phyloP scores from a whole-genome alignment of 257 asterid species.

The Penstemon barbatus region DNA sequence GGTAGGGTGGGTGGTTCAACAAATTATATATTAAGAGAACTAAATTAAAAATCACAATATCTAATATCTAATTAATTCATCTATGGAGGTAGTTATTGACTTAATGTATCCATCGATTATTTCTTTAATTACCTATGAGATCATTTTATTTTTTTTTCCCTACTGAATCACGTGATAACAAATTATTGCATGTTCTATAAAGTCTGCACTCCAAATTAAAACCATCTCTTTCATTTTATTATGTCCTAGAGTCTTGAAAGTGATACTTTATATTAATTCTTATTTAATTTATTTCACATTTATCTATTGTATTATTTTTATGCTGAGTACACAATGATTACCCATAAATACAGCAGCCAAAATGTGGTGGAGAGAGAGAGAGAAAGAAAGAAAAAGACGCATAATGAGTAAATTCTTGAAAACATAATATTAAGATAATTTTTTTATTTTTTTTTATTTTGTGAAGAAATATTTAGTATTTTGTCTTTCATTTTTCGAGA shows the following conservation, averaged over 20 bases:
- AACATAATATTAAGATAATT: too few relatives aligned
- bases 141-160: background rate
- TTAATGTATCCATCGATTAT: slow-evolving; percentile 24
- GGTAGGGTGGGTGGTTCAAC: slow-evolving; percentile 37
- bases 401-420: too few relatives aligned
- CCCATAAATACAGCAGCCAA: too few relatives aligned
- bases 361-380: too few relatives aligned
- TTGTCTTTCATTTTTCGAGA: too few relatives aligned
- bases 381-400: too few relatives aligned
- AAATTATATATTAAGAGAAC: slow-evolving; percentile 31
- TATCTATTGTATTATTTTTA: too few relatives aligned
- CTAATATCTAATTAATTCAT: slow-evolving; percentile 23
- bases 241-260: slow-evolving; percentile 3
- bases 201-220: background rate
- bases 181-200: slow-evolving; percentile 24
- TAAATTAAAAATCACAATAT: slow-evolving; percentile 24
- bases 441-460: too few relatives aligned
- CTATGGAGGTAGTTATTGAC: slow-evolving; percentile 45
- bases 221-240: slow-evolving; percentile 18
- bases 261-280: background rate
- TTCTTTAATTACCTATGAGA: background rate
- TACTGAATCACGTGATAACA: background rate
- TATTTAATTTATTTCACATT: too few relatives aligned
- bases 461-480: too few relatives aligned
- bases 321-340: too few relatives aligned